Evolutionary conservation across 805 yeast species (phyloP).

Genomic region (Saccharomycopsis sp.): DNA sequence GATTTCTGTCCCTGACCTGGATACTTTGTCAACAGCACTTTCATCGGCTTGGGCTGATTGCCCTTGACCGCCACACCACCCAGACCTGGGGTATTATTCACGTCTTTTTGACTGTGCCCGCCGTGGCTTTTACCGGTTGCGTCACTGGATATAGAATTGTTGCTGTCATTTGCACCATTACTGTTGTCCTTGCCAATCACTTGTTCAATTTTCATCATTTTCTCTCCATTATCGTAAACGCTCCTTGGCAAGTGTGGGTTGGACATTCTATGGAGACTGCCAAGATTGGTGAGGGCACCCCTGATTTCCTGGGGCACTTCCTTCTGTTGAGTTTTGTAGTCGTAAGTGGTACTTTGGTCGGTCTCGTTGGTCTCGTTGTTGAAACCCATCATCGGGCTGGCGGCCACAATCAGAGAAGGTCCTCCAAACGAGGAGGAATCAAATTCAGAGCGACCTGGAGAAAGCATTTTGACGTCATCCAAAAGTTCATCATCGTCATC

Average conservation of each 20-base stretch:
- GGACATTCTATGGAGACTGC: slow-evolving; percentile 3
- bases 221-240: slow-evolving; percentile 11
- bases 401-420: background rate
- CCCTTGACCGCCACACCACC: too few species aligned
- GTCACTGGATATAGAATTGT: too few species aligned
- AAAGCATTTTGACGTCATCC: too few species aligned
- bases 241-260: slow-evolving; percentile 17
- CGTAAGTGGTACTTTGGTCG: background rate
- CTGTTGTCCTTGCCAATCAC: background rate
- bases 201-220: background rate
- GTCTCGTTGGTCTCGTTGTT: background rate
- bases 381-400: background rate
- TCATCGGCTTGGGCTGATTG: background rate
- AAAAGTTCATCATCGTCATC: too few species aligned
- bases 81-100: too few species aligned
- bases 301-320: slow-evolving; percentile 4
- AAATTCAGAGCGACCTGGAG: too few species aligned
- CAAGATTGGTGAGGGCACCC: too few species aligned
- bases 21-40: slow-evolving; percentile 1
- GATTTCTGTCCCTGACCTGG: slow-evolving; percentile 15
- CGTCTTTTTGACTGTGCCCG: background rate
- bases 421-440: too few species aligned
- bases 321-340: background rate
- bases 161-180: too few species aligned
- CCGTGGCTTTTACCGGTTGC: background rate